A percentile compares a stretch with the other conserved stretches of the same genome.
These are phyloP conservation scores for Podaxis carcinomalis DNA, from an alignment of 768 basidiomycete genomes.

Conservation along the genomic window DNA sequence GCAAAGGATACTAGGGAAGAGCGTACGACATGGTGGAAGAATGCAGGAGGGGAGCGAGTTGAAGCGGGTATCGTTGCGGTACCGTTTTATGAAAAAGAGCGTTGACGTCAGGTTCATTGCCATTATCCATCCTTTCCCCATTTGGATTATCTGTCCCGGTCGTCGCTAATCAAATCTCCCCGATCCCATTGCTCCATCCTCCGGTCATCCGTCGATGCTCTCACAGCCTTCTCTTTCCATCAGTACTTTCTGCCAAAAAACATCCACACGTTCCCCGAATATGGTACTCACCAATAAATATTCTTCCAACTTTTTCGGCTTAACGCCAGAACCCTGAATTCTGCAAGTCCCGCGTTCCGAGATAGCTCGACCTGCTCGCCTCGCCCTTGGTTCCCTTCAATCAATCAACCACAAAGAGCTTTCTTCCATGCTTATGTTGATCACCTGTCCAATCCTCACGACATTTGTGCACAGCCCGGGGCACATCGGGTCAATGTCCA, in stretches of 20 bases:
- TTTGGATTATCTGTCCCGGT: constrained; percentile 1
- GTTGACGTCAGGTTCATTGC: constrained; percentile 5
- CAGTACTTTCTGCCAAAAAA: neutral
- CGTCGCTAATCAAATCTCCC: neutral
- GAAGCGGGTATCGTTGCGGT: neutral
- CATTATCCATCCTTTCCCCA: neutral
- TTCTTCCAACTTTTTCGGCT: neutral
- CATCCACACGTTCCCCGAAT: neutral
- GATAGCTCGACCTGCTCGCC: neutral
- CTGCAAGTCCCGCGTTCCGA: neutral
- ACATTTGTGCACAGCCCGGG: neutral
- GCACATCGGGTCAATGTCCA: neutral
- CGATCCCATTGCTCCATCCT: neutral
- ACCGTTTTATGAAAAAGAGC: neutral
- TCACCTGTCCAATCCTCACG: neutral
- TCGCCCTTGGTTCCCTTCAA: neutral
- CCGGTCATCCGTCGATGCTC: neutral
- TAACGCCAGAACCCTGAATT: neutral
- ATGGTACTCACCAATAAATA: neutral
- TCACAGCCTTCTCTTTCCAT: neutral
- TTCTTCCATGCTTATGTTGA: neutral
- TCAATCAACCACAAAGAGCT: neutral
- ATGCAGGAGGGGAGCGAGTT: neutral
- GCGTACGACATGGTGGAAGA: constrained; percentile 4
- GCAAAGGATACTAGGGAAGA: neutral